phyloP scores from a whole-genome alignment of 2,329 filamentous ascomycete species.

The Penicillium sp. region DNA sequence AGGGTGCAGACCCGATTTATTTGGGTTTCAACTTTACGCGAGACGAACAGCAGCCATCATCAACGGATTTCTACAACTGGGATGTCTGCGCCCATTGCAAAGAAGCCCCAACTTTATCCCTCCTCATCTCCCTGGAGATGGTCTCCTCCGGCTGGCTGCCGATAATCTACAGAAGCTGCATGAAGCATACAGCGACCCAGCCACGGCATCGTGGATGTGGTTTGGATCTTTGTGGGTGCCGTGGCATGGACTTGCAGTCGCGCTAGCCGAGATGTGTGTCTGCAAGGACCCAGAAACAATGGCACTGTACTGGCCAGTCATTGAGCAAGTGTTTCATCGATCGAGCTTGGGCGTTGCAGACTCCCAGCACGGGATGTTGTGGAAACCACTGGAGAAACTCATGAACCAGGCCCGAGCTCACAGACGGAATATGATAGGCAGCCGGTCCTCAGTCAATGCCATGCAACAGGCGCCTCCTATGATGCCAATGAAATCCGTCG shows the following conservation, averaged over 20 bases:
- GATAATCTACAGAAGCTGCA: constrained; percentile 22
- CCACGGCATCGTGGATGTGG: constrained; percentile 25
- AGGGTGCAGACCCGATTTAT: constrained; percentile 17
- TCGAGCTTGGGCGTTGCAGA: constrained; percentile 26
- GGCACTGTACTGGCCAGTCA: constrained; percentile 22
- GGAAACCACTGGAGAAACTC: constrained; percentile 30
- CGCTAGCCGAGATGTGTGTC: constrained; percentile 30
- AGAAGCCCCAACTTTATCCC: constrained; percentile 23
- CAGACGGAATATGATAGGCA: constrained; percentile 13
- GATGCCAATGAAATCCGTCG: not conserved
- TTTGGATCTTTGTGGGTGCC: constrained; percentile 28
- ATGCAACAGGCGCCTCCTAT: not conserved
- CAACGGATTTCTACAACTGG: constrained; percentile 27
- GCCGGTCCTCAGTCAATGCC: not conserved
- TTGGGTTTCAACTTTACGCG: constrained; percentile 27
- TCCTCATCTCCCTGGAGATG: constrained; percentile 21
- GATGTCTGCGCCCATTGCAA: constrained; percentile 27
- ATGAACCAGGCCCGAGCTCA: constrained; percentile 24
- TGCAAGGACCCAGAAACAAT: constrained; percentile 23
- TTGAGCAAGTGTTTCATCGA: constrained; percentile 23
- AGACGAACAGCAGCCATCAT: constrained; percentile 20
- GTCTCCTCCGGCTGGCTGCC: constrained; percentile 25
- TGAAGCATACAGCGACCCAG: constrained; percentile 20
- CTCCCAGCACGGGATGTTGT: constrained; percentile 27
- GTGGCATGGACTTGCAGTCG: constrained; percentile 33